Evolutionary conservation across 2,329 filamentous ascomycete genomes (phyloP), one percentile per base, ranked within the genome.

Genomic region (Fusarium humuli): DNA sequence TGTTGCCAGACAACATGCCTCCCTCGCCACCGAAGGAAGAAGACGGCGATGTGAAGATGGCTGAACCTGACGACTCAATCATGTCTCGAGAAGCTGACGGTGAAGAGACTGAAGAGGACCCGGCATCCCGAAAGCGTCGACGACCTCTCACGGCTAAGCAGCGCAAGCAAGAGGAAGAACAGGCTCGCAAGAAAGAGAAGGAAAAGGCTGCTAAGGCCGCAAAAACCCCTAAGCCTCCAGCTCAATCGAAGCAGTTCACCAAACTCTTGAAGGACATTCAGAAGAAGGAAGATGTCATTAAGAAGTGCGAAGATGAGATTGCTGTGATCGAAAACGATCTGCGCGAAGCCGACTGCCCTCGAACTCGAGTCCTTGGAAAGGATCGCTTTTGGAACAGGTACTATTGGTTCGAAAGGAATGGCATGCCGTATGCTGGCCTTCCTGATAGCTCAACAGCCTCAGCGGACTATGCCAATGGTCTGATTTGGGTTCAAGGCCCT

Each of bases 401-500:
- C 81, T 98, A 97, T 84, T 99, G 96, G 95, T 98, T 98, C 79
- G 96, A 99, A 81, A 91, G 95, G 68, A 99, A 98, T 76, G 96
- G 94, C 25, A 98, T 98, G 94, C 96, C 96, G 0, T 97, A 95
- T 76, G 94, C 87, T 32, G 96, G 96, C 7, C 85, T 98, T 58
- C 94, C 94, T 0, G 89, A 88, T 70, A 97, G 94, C 79, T 98
- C 94, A 18, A 98, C 95, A 2, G 92, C 94, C 2, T 86, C 90
- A 47, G 94, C 95, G 23, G 91, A 88, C 11, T 99, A 98, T 77
- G 94, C 95, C 42, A 99, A 98, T 78, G 96, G 94, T 11, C 93
- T 95, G 62, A 87, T 99, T 60, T 99, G 96, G 96, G 90, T 99
- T 16, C 96, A 99, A 80, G 96, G 96, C 0, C 96, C 96, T 0